A percentile compares a stretch with the other conserved stretches of the same genome.
Evolutionary conservation across 176 grass and related monocot genomes (phyloP).

Genomic region (Carex littledalei): DNA sequence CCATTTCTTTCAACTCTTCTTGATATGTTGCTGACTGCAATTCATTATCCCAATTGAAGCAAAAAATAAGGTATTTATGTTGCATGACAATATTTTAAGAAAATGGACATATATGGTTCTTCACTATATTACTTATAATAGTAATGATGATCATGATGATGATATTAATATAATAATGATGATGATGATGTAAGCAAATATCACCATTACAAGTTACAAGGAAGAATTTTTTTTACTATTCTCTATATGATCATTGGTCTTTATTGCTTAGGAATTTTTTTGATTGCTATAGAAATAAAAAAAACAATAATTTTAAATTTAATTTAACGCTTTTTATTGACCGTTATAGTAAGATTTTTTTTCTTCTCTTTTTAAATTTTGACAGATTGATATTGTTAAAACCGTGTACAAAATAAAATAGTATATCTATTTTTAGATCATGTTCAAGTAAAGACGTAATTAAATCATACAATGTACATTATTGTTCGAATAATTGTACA

Average conservation of each 20-base stretch:
- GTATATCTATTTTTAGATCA: neutral
- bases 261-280: neutral
- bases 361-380: neutral
- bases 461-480: neutral
- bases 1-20: slow-evolving; percentile 55
- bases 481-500: neutral
- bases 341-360: neutral
- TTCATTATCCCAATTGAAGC: neutral
- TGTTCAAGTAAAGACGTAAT: neutral
- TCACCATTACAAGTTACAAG: no score
- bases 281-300: neutral
- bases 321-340: neutral
- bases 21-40: slow-evolving; percentile 51
- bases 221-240: no score
- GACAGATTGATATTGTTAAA: neutral
- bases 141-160: neutral
- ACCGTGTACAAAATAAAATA: neutral
- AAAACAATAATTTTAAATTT: neutral
- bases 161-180: neutral
- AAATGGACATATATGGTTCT: neutral
- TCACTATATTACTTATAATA: neutral
- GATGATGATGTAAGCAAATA: neutral
- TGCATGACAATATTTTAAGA: neutral
- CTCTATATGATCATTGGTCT: neutral
- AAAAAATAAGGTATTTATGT: neutral